Evolutionary conservation across 2,329 filamentous ascomycete genomes (phyloP).

Genomic region (Madurella fahalii): DNA sequence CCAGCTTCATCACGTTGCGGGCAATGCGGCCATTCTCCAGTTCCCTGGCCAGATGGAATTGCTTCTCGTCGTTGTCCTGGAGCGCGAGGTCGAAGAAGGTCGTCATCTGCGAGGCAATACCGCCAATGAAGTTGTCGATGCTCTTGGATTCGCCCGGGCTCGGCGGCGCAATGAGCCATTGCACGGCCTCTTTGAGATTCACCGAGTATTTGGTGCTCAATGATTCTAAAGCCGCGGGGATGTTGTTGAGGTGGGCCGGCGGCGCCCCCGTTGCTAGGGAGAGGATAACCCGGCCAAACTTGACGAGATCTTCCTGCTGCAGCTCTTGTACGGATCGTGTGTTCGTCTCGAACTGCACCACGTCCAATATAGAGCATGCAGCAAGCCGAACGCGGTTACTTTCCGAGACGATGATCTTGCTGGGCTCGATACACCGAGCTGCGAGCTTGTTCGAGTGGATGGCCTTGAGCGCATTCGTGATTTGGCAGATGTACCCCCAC

Average conservation of each 20-base stretch:
- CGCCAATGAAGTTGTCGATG: constrained; percentile 73
- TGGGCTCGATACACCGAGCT: constrained; percentile 78
- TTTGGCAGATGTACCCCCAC: constrained; percentile 90
- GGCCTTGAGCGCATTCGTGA: constrained; percentile 79
- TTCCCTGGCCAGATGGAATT: constrained; percentile 68
- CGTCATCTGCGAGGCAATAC: constrained; percentile 74
- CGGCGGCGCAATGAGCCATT: constrained; percentile 73
- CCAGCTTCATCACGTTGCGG: constrained; percentile 76
- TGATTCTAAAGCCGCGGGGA: constrained; percentile 69
- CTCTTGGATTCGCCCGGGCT: constrained; percentile 58
- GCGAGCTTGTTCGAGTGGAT: constrained; percentile 81
- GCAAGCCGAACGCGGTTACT: constrained; percentile 87
- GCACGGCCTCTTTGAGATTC: constrained; percentile 72
- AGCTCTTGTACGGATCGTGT: constrained; percentile 66
- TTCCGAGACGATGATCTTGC: constrained; percentile 84
- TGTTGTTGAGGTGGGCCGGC: constrained; percentile 52
- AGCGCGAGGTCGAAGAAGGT: constrained; percentile 71
- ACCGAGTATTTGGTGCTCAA: constrained; percentile 69
- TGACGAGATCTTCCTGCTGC: constrained; percentile 81
- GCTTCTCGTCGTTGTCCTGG: constrained; percentile 73
- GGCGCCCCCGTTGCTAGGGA: constrained; percentile 69
- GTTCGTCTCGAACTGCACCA: constrained; percentile 70
- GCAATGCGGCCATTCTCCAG: constrained; percentile 86
- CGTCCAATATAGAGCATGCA: constrained; percentile 84
- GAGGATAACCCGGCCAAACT: constrained; percentile 81